Evolutionary conservation across 169 alveolate genomes (phyloP), one percentile per base, ranked within the genome.

Genomic region (Cryptosporidium meleagridis): DNA sequence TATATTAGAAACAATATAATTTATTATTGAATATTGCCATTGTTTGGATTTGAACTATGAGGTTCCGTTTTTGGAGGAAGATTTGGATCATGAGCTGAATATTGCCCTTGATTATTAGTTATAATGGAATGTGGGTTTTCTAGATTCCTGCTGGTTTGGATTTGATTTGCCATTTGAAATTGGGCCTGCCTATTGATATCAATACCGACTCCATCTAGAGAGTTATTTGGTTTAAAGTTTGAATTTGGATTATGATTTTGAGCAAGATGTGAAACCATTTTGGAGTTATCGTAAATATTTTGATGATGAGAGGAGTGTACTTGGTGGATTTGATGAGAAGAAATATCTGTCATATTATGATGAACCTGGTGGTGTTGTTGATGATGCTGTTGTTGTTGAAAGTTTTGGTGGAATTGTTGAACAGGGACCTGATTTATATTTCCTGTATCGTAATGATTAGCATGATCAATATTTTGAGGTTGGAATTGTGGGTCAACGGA

Each of bases 401-500:
- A 71, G 67, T 31, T 52, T 29, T 71, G 85, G 8, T 51, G 59
- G 65, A 18, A 44, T 31, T 71, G 85, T 8, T 29, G 67, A 9
- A 51, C 29, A 31, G 85, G n/a, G 18, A 14, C 6, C 18, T 71
- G 85, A 12, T 3, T 7, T 14, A 35, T 29, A n/a, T 52, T 8
- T 35, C 52, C 72, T 16, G 72, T 14, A 51, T 71, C 69, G 58
- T 55, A 73, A 0, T 73, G 85, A 5, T 45, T 35, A 73, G 39
- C 18, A 1, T 73, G 86, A 29, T 73, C 71, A 26, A 37, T 21
- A 59, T 59, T 59, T 41, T 26, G 59, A 16, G 45, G 31, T 73
- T 73, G 86, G 35, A 53, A 35, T 26, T 73, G 86, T 69, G 44
- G 23, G 23, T 69, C 84, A 2, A 12, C 12, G 26, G 14, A 26